Percentiles rank a stretch among this genome's conserved stretches.
phyloP scores from a whole-genome alignment of 306 rosid genomes.

The Inga leiocalycina region DNA sequence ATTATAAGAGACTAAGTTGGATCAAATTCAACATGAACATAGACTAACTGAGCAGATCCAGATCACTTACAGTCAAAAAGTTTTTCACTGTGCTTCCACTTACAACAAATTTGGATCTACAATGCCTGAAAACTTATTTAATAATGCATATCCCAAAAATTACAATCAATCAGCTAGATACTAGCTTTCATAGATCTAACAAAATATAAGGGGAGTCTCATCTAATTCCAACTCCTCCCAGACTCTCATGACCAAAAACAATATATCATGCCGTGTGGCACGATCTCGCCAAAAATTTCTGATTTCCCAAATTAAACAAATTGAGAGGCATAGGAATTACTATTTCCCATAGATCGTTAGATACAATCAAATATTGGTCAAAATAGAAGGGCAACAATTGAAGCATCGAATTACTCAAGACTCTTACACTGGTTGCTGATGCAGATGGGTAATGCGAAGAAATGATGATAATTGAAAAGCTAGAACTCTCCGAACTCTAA shows the following conservation, averaged over 20 bases:
- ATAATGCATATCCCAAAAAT: neutral
- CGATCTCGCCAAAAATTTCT: neutral
- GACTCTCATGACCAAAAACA: neutral
- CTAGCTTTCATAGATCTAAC: slow-evolving; percentile 36
- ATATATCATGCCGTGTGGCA: neutral
- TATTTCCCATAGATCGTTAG: neutral
- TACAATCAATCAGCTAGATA: slow-evolving; percentile 22
- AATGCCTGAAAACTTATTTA: slow-evolving; percentile 32
- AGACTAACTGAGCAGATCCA: neutral
- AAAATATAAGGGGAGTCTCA: neutral
- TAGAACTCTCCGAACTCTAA: slow-evolving; percentile 7
- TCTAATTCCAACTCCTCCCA: slow-evolving; percentile 23
- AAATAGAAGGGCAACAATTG: neutral
- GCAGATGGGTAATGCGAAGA: neutral
- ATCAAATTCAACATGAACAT: slow-evolving; percentile 17
- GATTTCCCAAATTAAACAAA: neutral
- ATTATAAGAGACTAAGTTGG: slow-evolving; percentile 1
- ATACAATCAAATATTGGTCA: neutral
- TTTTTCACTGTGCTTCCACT: slow-evolving; percentile 31
- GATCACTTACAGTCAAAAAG: slow-evolving; percentile 19
- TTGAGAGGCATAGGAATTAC: neutral
- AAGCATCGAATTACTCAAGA: neutral
- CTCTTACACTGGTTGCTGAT: neutral
- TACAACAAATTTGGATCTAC: slow-evolving; percentile 29
- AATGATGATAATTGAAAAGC: neutral